Conservation (phyloP, 176 grass and related monocot genomes). For the Puya raimondii region DNA sequence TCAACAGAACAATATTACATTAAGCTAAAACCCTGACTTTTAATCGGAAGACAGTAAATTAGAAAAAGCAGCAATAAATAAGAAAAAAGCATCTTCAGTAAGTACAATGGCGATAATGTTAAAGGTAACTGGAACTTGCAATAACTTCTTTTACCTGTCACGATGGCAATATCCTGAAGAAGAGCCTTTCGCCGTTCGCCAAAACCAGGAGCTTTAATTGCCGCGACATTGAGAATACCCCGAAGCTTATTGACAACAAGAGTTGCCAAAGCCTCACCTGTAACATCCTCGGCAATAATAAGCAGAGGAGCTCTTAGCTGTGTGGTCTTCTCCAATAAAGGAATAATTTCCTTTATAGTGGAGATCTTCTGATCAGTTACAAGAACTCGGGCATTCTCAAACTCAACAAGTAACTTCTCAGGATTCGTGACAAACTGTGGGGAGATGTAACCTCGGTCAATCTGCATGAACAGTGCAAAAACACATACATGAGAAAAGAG, state of each 20-base stretch:
- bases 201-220: conserved; percentile 91
- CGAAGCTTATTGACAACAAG: conserved; percentile 85
- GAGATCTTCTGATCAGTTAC: conserved; percentile 95
- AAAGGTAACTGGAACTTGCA: neutral
- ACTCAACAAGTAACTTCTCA: conserved; percentile 84
- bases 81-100: neutral
- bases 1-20: too few species aligned
- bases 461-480: conserved; percentile 25
- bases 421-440: conserved; percentile 90
- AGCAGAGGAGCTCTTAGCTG: conserved; percentile 82
- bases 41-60: too few species aligned
- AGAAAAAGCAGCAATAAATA: too few species aligned
- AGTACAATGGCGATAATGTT: neutral
- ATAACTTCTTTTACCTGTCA: conserved; percentile 48
- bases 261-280: conserved; percentile 85
- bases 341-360: conserved; percentile 81
- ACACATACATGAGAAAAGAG: neutral
- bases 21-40: too few species aligned
- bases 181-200: conserved; percentile 87
- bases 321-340: conserved; percentile 76
- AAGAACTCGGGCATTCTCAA: conserved; percentile 82
- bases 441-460: conserved; percentile 84
- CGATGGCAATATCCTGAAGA: conserved; percentile 88
- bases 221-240: conserved; percentile 82
- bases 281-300: conserved; percentile 82